These are phyloP conservation scores for Globisporangium nunn DNA, from an alignment of 352 stramenopile species.

Conservation along the genomic window DNA sequence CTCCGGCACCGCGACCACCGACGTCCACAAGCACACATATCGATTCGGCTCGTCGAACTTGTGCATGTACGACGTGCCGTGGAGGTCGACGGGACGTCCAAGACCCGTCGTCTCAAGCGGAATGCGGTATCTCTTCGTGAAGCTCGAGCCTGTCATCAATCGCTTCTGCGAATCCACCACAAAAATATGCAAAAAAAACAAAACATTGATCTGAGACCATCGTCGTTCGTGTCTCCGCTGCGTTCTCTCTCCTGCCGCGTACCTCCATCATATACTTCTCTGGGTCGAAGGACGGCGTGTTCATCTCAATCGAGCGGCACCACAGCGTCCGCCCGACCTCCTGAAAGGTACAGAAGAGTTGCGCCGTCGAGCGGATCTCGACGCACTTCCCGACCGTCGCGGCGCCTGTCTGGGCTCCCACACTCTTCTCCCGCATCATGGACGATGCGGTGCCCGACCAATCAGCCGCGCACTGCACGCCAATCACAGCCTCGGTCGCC, in stretches of 20 bases:
- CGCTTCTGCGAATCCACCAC: background rate
- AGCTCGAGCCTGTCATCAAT: background rate
- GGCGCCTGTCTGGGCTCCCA: background rate
- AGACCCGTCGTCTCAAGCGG: background rate
- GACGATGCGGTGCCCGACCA: background rate
- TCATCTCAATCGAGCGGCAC: slow-evolving; percentile 5
- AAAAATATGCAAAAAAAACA: background rate
- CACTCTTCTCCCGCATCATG: background rate
- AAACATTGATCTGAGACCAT: too few relatives aligned
- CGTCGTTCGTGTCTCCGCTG: too few relatives aligned
- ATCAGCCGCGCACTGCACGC: background rate
- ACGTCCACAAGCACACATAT: slow-evolving; percentile 6
- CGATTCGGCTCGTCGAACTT: slow-evolving; percentile 8
- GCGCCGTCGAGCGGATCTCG: background rate
- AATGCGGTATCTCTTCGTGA: slow-evolving; percentile 2
- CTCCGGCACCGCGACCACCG: background rate
- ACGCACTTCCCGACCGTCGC: slow-evolving; percentile 1
- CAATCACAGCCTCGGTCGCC: background rate
- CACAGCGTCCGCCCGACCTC: slow-evolving; percentile 4
- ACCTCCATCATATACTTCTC: slow-evolving; percentile 1
- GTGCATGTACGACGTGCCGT: slow-evolving; percentile 7
- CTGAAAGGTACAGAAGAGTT: slow-evolving; percentile 4
- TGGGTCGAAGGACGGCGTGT: too few relatives aligned
- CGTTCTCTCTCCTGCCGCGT: too few relatives aligned
- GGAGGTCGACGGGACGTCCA: background rate